Evolutionary conservation across 441 rosid genomes (phyloP).

Genomic region (Euphorbia schlechtendalii): DNA sequence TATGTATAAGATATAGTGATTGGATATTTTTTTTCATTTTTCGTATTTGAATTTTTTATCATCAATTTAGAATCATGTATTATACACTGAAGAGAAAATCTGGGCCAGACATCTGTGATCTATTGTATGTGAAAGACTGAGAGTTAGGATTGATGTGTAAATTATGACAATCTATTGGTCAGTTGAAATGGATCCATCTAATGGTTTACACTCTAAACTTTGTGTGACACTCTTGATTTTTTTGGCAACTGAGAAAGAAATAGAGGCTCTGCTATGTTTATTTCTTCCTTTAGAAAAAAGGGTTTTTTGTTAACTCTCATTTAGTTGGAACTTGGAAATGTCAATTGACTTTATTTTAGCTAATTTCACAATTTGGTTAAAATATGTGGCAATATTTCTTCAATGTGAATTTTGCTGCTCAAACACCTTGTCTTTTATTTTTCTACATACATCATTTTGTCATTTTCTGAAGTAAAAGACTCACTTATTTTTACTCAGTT

Average conservation of each 20-base stretch:
- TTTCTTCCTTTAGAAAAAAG: background rate
- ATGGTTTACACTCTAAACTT: background rate
- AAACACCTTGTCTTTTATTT: background rate
- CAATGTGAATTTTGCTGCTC: background rate
- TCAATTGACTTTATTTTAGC: background rate
- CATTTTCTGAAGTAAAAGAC: constrained; percentile 15
- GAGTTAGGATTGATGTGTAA: background rate
- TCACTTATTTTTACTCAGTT: constrained; percentile 41
- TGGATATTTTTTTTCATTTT: no score
- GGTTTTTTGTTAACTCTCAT: background rate
- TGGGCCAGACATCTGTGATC: background rate
- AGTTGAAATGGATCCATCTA: background rate
- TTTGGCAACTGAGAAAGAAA: background rate
- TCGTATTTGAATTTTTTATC: no score
- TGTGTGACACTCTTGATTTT: background rate
- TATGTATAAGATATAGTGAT: no score
- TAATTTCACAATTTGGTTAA: background rate
- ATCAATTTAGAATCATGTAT: background rate
- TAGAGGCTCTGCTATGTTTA: background rate
- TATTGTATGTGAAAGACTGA: background rate
- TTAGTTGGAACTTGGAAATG: background rate
- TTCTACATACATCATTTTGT: background rate
- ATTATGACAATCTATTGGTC: background rate
- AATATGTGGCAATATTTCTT: background rate
- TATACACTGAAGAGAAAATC: background rate